Percentiles rank a stretch among this genome's conserved stretches.
These are phyloP conservation scores for Perilla frutescens DNA, from an alignment of 257 asterid species.

Conservation along the genomic window DNA sequence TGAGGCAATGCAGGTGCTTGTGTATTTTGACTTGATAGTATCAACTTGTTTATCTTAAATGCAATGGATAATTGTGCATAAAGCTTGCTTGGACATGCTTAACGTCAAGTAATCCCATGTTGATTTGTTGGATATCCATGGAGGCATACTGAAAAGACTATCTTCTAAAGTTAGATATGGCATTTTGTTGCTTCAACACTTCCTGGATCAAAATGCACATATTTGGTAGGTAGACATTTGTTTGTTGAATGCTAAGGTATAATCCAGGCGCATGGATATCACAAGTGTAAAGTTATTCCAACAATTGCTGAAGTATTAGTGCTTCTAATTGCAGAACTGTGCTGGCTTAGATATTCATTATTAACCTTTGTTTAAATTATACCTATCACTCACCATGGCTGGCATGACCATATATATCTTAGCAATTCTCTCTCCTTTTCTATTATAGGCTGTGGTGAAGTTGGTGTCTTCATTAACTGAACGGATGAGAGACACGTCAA, in stretches of 20 bases:
- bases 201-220: not conserved
- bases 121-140: slow-evolving; percentile 16
- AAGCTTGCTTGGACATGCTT: slow-evolving; percentile 23
- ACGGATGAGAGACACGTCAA: slow-evolving; percentile 64
- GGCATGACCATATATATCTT: slow-evolving; percentile 26
- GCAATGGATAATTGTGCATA: not conserved
- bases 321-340: slow-evolving; percentile 7
- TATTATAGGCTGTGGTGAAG: slow-evolving; percentile 72
- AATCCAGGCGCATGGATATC: no score
- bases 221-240: no score
- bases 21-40: slow-evolving; percentile 15
- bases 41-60: not conserved
- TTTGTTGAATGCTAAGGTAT: no score
- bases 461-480: slow-evolving; percentile 55
- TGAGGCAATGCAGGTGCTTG: slow-evolving; percentile 82
- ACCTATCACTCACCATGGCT: slow-evolving; percentile 15
- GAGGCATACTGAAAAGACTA: not conserved
- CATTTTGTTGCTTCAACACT: not conserved
- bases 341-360: slow-evolving; percentile 1
- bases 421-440: slow-evolving; percentile 22
- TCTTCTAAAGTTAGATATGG: not conserved
- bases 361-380: not conserved
- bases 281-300: no score
- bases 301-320: slow-evolving; percentile 8
- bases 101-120: slow-evolving; percentile 17